Conservation (phyloP, 306 rosid genomes). For the Rosa multiflora region DNA sequence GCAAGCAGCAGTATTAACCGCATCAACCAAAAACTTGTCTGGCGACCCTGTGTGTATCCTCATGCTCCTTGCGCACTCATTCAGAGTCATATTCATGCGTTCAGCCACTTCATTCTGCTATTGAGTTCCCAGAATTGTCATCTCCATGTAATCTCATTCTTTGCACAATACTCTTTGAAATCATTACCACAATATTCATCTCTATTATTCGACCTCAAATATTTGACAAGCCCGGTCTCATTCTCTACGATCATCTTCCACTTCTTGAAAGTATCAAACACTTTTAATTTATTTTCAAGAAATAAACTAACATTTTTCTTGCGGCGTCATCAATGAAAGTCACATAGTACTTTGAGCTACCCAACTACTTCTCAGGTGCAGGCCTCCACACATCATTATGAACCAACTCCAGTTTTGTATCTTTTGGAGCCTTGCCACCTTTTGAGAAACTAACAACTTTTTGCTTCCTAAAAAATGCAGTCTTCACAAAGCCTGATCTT, state of each 20-base stretch:
- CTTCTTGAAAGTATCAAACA: not conserved
- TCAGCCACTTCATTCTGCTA: no score
- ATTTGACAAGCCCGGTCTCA: no score
- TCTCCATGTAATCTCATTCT: no score
- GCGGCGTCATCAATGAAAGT: slow-evolving; percentile 4
- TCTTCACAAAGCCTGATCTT: not conserved
- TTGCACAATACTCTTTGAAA: no score
- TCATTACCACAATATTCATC: no score
- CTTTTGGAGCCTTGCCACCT: not conserved
- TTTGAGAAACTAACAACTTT: not conserved
- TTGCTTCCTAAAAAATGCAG: not conserved
- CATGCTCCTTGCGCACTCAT: no score
- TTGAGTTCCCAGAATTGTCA: no score
- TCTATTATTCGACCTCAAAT: no score
- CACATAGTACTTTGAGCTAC: not conserved
- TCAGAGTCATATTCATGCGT: no score
- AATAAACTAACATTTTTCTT: not conserved
- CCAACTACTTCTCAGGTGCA: not conserved
- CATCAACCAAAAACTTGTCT: no score
- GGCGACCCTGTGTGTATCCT: no score
- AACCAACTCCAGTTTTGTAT: not conserved
- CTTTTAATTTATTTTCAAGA: not conserved
- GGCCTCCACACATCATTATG: not conserved
- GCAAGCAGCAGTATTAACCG: not conserved
- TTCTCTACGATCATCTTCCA: slow-evolving; percentile 1